A percentile compares a stretch with the other conserved stretches of the same genome.
phyloP scores from a whole-genome alignment of 1,284 basidiomycete species.

The Irpex lacteus region DNA sequence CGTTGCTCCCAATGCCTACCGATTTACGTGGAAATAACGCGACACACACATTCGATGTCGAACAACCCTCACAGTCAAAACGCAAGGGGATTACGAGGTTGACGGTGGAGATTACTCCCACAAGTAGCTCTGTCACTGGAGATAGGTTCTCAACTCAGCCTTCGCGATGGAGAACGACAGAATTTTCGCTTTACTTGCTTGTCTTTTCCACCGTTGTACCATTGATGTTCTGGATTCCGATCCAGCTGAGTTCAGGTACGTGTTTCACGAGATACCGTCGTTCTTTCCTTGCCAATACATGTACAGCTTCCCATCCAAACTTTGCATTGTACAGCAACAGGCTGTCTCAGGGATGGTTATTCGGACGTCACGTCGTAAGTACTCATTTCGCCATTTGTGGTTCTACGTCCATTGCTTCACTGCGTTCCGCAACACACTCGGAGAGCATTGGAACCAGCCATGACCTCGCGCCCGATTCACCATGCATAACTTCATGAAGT shows the following conservation, averaged over 20 bases:
- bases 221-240: conserved; percentile 79
- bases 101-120: conserved; percentile 47
- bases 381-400: background rate
- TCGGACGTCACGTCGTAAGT: conserved; percentile 65
- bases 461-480: background rate
- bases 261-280: background rate
- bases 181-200: conserved; percentile 81
- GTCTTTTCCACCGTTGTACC: conserved; percentile 66
- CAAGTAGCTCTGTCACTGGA: conserved; percentile 24
- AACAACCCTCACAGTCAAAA: conserved; percentile 11
- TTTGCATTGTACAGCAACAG: conserved; percentile 58
- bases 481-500: background rate
- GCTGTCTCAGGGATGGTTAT: conserved; percentile 70
- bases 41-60: conserved; percentile 18
- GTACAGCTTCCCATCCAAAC: conserved; percentile 70
- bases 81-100: conserved; percentile 37
- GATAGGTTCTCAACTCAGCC: conserved; percentile 22
- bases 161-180: conserved; percentile 75
- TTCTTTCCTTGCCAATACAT: background rate
- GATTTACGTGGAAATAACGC: conserved; percentile 25
- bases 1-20: conserved; percentile 28
- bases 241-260: conserved; percentile 71
- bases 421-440: background rate
- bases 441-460: background rate
- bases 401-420: background rate